These are phyloP conservation scores for Trichoderma virens DNA, from an alignment of 495 filamentous ascomycete genomes.

Conservation along the genomic window DNA sequence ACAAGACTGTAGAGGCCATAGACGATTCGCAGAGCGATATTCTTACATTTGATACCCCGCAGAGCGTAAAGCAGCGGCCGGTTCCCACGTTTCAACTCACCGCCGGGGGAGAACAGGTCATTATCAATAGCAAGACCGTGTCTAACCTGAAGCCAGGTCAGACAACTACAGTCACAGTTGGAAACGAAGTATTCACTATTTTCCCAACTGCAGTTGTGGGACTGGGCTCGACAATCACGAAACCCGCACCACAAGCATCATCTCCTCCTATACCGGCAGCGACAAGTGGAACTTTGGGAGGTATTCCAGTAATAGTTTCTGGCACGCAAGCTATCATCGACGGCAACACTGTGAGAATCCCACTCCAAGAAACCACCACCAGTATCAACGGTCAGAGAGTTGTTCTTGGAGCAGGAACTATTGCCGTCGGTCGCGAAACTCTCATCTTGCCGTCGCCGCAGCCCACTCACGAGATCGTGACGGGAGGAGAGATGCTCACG, in stretches of 20 bases:
- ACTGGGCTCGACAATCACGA: slow-evolving; percentile 30
- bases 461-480: slow-evolving; percentile 35
- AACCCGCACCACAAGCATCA: slow-evolving; percentile 21
- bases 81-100: slow-evolving; percentile 28
- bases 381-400: slow-evolving; percentile 38
- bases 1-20: slow-evolving; percentile 4
- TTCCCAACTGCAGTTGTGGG: slow-evolving; percentile 33
- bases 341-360: slow-evolving; percentile 37
- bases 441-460: slow-evolving; percentile 23
- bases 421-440: slow-evolving; percentile 26
- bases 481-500: slow-evolving; percentile 39
- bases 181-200: slow-evolving; percentile 34
- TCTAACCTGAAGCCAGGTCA: slow-evolving; percentile 24
- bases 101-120: slow-evolving; percentile 31
- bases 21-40: background rate
- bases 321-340: slow-evolving; percentile 37
- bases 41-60: background rate
- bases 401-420: slow-evolving; percentile 36
- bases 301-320: slow-evolving; percentile 33
- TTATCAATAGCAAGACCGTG: slow-evolving; percentile 37
- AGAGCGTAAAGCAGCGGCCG: slow-evolving; percentile 12
- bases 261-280: slow-evolving; percentile 21
- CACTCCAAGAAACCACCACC: slow-evolving; percentile 24
- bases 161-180: slow-evolving; percentile 33
- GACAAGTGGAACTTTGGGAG: slow-evolving; percentile 30